phyloP scores from a whole-genome alignment of 2,329 filamentous ascomycete genomes.

The Penicillium sumatraense region DNA sequence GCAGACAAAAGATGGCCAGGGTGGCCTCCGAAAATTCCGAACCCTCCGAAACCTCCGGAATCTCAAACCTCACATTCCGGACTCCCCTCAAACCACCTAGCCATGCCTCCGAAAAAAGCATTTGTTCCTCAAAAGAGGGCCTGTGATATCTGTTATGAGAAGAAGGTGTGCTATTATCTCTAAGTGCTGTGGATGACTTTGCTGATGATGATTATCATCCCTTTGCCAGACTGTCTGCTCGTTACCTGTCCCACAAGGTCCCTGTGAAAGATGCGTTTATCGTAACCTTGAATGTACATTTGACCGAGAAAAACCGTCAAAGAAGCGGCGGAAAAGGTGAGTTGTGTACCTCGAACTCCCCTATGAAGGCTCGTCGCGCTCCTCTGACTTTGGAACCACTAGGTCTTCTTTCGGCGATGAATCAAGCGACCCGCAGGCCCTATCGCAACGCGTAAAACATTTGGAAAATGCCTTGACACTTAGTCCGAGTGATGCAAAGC shows the following conservation, averaged over 20 bases:
- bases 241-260: slow-evolving; percentile 8
- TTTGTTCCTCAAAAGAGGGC: slow-evolving; percentile 16
- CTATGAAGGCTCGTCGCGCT: no score
- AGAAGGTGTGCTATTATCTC: slow-evolving; percentile 9
- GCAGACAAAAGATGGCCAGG: neutral
- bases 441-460: neutral
- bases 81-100: neutral
- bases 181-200: neutral
- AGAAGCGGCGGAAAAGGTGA: slow-evolving; percentile 16
- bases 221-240: slow-evolving; percentile 19
- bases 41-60: neutral
- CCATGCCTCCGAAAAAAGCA: slow-evolving; percentile 15
- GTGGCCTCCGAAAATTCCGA: slow-evolving; percentile 19
- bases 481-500: neutral
- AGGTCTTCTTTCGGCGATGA: neutral
- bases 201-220: neutral
- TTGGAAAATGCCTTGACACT: neutral
- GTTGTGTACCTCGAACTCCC: neutral
- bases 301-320: slow-evolving; percentile 15
- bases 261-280: slow-evolving; percentile 22
- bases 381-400: neutral
- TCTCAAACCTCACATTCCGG: neutral
- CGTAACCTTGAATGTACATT: slow-evolving; percentile 23
- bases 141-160: slow-evolving; percentile 21
- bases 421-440: neutral